phyloP scores from a whole-genome alignment of 1,284 basidiomycete genomes.

The Leccinum griseonigrum region DNA sequence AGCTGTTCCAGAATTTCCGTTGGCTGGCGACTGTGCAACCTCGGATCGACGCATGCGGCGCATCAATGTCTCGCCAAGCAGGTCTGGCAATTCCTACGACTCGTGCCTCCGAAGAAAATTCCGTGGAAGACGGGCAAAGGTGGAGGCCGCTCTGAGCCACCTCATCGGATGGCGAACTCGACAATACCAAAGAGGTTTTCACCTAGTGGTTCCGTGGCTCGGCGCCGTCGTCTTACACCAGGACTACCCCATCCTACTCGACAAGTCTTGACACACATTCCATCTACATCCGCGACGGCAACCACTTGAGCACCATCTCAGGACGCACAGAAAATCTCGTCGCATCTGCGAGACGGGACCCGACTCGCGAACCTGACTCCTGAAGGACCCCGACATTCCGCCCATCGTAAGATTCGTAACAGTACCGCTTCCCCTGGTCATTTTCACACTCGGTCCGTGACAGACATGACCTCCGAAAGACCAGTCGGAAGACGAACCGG shows the following conservation, averaged over 20 bases:
- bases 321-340: conserved; percentile 54
- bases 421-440: conserved; percentile 25
- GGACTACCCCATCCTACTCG: conserved; percentile 29
- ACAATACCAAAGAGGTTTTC: conserved; percentile 57
- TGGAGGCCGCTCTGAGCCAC: conserved; percentile 62
- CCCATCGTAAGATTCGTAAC: conserved; percentile 17
- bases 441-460: conserved; percentile 25
- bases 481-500: conserved; percentile 58
- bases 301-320: conserved; percentile 54
- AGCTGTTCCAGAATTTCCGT: conserved; percentile 28
- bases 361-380: conserved; percentile 37
- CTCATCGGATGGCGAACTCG: conserved; percentile 58
- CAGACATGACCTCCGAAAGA: conserved; percentile 30
- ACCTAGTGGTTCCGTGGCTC: conserved; percentile 51
- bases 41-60: conserved; percentile 41
- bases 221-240: conserved; percentile 40
- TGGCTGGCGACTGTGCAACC: conserved; percentile 36
- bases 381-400: conserved; percentile 43
- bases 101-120: conserved; percentile 44
- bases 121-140: conserved; percentile 52
- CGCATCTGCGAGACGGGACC: conserved; percentile 35
- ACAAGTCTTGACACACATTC: conserved; percentile 33
- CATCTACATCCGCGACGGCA: conserved; percentile 39
- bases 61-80: conserved; percentile 40
- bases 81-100: conserved; percentile 34